Percentiles rank a stretch among this genome's conserved stretches.
These are phyloP conservation scores for Edaphochlamys debaryana DNA, from an alignment of 139 green algal genomes.

Conservation along the genomic window DNA sequence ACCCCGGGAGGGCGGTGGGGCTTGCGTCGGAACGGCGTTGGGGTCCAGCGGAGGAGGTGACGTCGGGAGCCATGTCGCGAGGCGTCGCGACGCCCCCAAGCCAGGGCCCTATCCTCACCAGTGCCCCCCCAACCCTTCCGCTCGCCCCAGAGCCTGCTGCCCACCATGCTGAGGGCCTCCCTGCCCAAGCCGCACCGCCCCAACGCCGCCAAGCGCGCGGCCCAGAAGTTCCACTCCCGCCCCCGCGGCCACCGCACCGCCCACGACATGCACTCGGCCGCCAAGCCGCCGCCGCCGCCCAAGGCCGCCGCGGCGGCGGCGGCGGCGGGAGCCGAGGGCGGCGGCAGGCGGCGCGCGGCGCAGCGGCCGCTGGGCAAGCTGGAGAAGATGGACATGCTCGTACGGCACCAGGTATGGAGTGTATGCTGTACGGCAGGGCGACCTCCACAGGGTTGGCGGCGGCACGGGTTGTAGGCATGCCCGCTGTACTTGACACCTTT, in stretches of 20 bases:
- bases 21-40: too few species aligned
- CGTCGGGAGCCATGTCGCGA: too few species aligned
- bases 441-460: too few species aligned
- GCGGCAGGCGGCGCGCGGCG: not conserved
- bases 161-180: conserved; percentile 19
- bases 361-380: conserved; percentile 23
- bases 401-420: conserved; percentile 35
- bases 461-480: not conserved
- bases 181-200: not conserved
- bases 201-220: conserved; percentile 20
- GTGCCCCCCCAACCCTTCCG: too few species aligned
- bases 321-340: not conserved
- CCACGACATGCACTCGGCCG: conserved; percentile 13
- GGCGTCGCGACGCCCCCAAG: too few species aligned
- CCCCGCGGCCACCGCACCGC: conserved; percentile 28
- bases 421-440: too few species aligned
- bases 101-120: too few species aligned
- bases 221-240: conserved; percentile 11
- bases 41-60: too few species aligned
- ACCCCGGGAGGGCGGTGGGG: too few species aligned
- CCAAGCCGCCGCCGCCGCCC: not conserved
- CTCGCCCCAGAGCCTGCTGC: conserved; percentile 15
- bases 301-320: not conserved
- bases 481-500: not conserved
- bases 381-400: conserved; percentile 34